Conservation (phyloP, 2,329 filamentous ascomycete species). For the Pseudocercospora fijiensis region DNA sequence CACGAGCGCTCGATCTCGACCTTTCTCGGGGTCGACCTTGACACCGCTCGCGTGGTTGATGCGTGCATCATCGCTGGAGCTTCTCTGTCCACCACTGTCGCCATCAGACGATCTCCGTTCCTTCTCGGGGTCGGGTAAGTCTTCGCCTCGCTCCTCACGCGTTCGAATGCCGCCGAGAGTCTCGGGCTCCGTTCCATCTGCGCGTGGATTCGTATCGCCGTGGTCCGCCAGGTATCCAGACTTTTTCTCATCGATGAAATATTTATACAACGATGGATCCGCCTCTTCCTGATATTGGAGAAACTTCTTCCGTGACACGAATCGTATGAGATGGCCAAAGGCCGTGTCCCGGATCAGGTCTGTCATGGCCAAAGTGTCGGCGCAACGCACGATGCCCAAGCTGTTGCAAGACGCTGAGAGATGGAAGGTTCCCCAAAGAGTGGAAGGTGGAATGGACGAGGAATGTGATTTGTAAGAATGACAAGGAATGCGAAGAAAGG, state of each 20-base stretch:
- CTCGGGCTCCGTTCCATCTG: slow-evolving; percentile 35
- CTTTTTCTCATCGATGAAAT: slow-evolving; percentile 52
- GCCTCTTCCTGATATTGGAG: slow-evolving; percentile 51
- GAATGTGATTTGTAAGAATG: background rate
- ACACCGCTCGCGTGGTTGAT: slow-evolving; percentile 45
- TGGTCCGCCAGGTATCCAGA: slow-evolving; percentile 51
- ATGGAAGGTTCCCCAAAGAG: background rate
- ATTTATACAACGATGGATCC: slow-evolving; percentile 50
- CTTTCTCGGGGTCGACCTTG: slow-evolving; percentile 53
- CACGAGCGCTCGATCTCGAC: slow-evolving; percentile 51
- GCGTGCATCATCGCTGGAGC: background rate
- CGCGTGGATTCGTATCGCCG: slow-evolving; percentile 42
- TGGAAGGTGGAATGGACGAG: background rate
- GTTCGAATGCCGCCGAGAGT: slow-evolving; percentile 31
- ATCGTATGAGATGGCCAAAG: slow-evolving; percentile 50
- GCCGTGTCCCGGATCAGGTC: slow-evolving; percentile 47
- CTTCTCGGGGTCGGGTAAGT: slow-evolving; percentile 3
- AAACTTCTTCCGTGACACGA: slow-evolving; percentile 44
- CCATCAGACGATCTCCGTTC: slow-evolving; percentile 23
- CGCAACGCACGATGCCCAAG: background rate
- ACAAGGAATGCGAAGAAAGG: background rate
- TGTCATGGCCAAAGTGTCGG: slow-evolving; percentile 26
- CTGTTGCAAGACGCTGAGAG: background rate
- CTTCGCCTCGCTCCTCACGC: slow-evolving; percentile 24
- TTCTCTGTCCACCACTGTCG: background rate